Evolutionary conservation across 2,329 filamentous ascomycete species (phyloP).

Genomic region (Pseudogymnoascus sp.): DNA sequence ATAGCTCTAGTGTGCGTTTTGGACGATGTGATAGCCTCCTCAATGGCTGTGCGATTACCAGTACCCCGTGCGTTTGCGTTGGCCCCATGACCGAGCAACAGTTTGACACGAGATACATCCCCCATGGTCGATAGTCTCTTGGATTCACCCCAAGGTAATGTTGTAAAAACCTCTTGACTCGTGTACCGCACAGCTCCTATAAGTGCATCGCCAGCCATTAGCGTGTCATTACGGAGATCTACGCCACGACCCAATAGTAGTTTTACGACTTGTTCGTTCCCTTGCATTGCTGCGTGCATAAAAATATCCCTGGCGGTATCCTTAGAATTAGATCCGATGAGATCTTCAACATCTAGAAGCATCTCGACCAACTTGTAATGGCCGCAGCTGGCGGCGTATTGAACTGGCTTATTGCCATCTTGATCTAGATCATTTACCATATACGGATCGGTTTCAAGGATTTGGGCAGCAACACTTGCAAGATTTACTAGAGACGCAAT

Average conservation of each 20-base stretch:
- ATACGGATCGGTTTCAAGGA: neutral
- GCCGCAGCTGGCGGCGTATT: slow-evolving; percentile 16
- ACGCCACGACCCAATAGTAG: slow-evolving; percentile 12
- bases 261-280: slow-evolving; percentile 10
- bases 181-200: neutral
- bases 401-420: slow-evolving; percentile 15
- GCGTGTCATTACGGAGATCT: neutral
- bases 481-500: slow-evolving; percentile 16
- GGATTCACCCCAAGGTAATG: neutral
- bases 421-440: slow-evolving; percentile 7
- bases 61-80: neutral
- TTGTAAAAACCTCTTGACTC: neutral
- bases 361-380: slow-evolving; percentile 16
- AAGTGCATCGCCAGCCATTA: neutral
- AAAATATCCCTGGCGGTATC: slow-evolving; percentile 1
- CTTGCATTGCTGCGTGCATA: neutral
- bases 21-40: neutral
- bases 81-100: neutral
- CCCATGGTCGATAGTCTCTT: neutral
- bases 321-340: neutral
- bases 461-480: neutral
- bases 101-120: neutral
- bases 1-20: neutral
- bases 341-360: slow-evolving; percentile 18
- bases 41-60: neutral